These are phyloP conservation scores for Lanzia echinophila DNA, from an alignment of 2,329 filamentous ascomycete genomes.

Conservation along the genomic window DNA sequence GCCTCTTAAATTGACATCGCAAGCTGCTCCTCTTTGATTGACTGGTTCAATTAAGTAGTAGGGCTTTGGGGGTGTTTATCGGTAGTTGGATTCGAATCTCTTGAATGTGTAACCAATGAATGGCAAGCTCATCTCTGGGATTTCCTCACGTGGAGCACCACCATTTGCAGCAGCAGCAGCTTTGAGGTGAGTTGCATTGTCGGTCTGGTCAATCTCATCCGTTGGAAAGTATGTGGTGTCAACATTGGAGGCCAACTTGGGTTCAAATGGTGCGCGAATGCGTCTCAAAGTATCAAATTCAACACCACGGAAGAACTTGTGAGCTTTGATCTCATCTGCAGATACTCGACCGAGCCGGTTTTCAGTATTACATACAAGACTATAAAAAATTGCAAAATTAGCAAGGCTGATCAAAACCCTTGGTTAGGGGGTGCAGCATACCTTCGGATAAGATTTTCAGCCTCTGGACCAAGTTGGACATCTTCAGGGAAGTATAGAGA, in stretches of 20 bases:
- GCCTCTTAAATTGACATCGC: neutral
- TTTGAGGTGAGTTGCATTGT: slow-evolving; percentile 81
- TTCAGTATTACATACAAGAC: slow-evolving; percentile 89
- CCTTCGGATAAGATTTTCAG: slow-evolving; percentile 89
- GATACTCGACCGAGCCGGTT: slow-evolving; percentile 83
- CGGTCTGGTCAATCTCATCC: slow-evolving; percentile 95
- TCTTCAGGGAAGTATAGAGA: slow-evolving; percentile 96
- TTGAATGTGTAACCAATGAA: slow-evolving; percentile 98
- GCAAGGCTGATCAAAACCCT: slow-evolving; percentile 10
- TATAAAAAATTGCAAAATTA: slow-evolving; percentile 36
- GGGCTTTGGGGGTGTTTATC: slow-evolving; percentile 33
- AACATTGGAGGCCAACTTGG: slow-evolving; percentile 83
- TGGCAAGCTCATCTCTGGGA: slow-evolving; percentile 90
- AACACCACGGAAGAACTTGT: slow-evolving; percentile 94
- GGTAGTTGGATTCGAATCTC: slow-evolving; percentile 74
- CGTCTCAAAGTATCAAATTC: slow-evolving; percentile 88
- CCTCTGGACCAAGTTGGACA: slow-evolving; percentile 78
- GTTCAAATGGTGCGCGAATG: slow-evolving; percentile 94
- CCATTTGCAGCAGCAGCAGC: slow-evolving; percentile 60
- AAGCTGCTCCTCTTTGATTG: neutral
- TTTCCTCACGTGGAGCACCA: slow-evolving; percentile 55
- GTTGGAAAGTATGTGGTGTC: slow-evolving; percentile 99
- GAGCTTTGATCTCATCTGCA: slow-evolving; percentile 85
- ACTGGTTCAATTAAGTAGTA: neutral
- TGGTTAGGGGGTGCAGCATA: slow-evolving; percentile 37